Evolutionary conservation across 371 early-diverging fungal species (phyloP), one percentile per base, ranked within the genome.

Genomic region (Mucor mucedo): DNA sequence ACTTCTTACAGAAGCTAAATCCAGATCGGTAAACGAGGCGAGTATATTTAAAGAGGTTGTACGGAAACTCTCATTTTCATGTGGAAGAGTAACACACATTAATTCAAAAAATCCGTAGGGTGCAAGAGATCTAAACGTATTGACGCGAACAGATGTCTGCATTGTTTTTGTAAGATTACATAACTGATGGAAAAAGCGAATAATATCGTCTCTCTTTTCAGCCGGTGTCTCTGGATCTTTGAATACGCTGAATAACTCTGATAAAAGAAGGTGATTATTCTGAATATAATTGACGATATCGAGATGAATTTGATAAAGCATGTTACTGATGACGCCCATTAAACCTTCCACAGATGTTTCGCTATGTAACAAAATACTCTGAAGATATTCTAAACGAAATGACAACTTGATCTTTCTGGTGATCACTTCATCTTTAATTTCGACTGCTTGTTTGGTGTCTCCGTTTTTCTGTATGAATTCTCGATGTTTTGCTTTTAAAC

Each of bases 351-450:
- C 94, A 30, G 91, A 65, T 27, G 85, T 68, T 1, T 89, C 81
- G 6, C 35, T 35, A 8, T 86, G 85, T 14, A 95, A 77, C 3
- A 91, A 91, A 0, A 89, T 89, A 66, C 93, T 94, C 53, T 91
- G 89, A 11, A 97, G 77, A 59, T 87, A 97, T 62, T 90, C 92
- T 4, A 94, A 65, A 5, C 96, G 87, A 62, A 92, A 93, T 1
- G 90, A 88, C 58, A 92, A 91, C 39, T 90, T 89, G 45, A 96
- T 93, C 68, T 93, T 92, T 52, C 74, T 71, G 40, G 85, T 78
- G 10, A 92, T 84, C 1, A 78, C 73, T 5, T 78, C 70, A 49
- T 93, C 88, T 16, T 80, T 76, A 28, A 97, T 87, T 3, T 52
- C 50, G 35, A 42, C 48, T 6, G 60, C 35, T 8, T 55, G 57